These are phyloP conservation scores for Insectozyma bohioensis DNA, from an alignment of 1,139 yeast genomes.

Conservation along the genomic window DNA sequence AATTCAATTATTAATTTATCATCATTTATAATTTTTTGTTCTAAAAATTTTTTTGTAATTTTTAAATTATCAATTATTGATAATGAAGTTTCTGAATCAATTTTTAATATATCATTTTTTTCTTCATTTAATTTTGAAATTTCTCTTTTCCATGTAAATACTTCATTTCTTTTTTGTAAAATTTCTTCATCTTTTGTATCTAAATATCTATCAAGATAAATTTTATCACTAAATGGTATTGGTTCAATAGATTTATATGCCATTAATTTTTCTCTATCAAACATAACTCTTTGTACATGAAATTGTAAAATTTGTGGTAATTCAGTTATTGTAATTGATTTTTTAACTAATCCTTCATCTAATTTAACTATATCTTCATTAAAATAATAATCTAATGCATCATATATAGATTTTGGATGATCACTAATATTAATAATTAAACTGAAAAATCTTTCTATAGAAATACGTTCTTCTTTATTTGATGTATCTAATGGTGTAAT, in stretches of 20 bases:
- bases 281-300: constrained; percentile 91
- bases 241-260: constrained; percentile 85
- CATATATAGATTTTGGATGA: constrained; percentile 86
- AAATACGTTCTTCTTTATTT: constrained; percentile 39
- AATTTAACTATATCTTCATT: constrained; percentile 70
- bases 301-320: constrained; percentile 84
- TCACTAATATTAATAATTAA: constrained; percentile 82
- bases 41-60: constrained; percentile 58
- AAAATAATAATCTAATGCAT: constrained; percentile 83
- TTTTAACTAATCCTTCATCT: constrained; percentile 72
- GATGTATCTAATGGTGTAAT: constrained; percentile 43
- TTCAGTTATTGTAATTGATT: constrained; percentile 67
- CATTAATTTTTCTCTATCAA: constrained; percentile 68
- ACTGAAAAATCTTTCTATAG: constrained; percentile 76
- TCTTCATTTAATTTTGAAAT: constrained; percentile 45
- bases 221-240: constrained; percentile 70
- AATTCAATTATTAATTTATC: constrained; percentile 17
- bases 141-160: constrained; percentile 62
- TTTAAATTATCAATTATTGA: constrained; percentile 47
- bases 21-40: constrained; percentile 31
- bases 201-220: constrained; percentile 85
- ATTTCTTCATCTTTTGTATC: constrained; percentile 66
- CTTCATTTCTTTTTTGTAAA: constrained; percentile 54
- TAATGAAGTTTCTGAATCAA: constrained; percentile 50
- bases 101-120: constrained; percentile 39